These are phyloP conservation scores for Syzygium jambos DNA, from an alignment of 345 rosid genomes.

Conservation along the genomic window DNA sequence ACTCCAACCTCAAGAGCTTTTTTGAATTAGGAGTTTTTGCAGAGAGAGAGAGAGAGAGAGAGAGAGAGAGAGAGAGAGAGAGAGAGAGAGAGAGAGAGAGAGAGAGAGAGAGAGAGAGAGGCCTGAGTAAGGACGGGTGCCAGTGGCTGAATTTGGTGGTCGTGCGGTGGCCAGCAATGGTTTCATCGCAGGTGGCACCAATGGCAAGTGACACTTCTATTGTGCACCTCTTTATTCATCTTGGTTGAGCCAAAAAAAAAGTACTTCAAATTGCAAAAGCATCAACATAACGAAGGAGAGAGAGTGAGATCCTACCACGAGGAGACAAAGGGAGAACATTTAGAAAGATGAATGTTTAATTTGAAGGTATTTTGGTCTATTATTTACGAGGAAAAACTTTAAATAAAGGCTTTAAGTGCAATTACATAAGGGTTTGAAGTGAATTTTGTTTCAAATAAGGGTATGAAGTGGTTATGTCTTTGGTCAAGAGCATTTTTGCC, in stretches of 20 bases:
- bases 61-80: background rate
- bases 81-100: background rate
- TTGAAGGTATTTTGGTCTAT: no score
- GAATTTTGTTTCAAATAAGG: no score
- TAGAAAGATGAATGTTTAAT: background rate
- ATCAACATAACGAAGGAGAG: background rate
- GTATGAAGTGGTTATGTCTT: no score
- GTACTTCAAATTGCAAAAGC: background rate
- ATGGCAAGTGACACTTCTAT: background rate
- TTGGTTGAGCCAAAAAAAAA: background rate
- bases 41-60: background rate
- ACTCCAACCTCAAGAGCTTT: background rate
- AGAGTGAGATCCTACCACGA: background rate
- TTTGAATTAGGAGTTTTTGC: background rate
- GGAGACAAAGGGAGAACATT: background rate
- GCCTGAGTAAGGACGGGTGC: background rate
- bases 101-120: background rate
- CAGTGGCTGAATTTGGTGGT: background rate
- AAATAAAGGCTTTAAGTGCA: no score
- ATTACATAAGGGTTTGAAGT: no score
- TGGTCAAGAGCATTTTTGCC: no score
- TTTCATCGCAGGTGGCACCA: background rate
- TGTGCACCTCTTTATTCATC: background rate
- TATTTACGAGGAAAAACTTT: no score
- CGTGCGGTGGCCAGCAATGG: background rate